Conservation (phyloP, 805 yeast species). For the Schwanniomyces vanrijiae region DNA sequence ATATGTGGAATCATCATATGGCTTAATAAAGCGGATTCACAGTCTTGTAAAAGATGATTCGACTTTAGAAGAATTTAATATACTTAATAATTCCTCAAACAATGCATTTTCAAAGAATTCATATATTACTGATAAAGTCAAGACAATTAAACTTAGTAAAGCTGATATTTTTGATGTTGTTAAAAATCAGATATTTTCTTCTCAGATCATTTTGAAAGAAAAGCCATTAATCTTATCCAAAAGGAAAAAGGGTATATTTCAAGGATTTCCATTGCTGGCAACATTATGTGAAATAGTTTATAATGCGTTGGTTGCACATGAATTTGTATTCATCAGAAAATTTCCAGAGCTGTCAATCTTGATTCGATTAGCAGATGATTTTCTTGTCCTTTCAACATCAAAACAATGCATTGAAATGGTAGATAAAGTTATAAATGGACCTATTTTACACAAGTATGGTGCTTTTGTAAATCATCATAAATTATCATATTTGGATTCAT, state of each 20-base stretch:
- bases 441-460: slow-evolving; percentile 26
- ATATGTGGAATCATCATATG: slow-evolving; percentile 11
- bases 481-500: slow-evolving; percentile 15
- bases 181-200: slow-evolving; percentile 51
- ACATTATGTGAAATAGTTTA: slow-evolving; percentile 73
- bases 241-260: slow-evolving; percentile 75
- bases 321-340: slow-evolving; percentile 16
- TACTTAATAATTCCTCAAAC: slow-evolving; percentile 8
- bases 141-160: slow-evolving; percentile 37
- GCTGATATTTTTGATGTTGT: slow-evolving; percentile 47
- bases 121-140: slow-evolving; percentile 17
- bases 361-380: slow-evolving; percentile 81
- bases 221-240: slow-evolving; percentile 28
- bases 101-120: neutral
- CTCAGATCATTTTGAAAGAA: slow-evolving; percentile 41
- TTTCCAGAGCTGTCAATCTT: slow-evolving; percentile 33
- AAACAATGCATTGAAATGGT: slow-evolving; percentile 18
- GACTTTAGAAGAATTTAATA: slow-evolving; percentile 13
- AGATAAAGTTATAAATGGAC: slow-evolving; percentile 16
- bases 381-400: slow-evolving; percentile 61
- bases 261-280: slow-evolving; percentile 79
- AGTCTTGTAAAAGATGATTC: slow-evolving; percentile 13
- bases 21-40: slow-evolving; percentile 8
- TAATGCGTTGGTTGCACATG: slow-evolving; percentile 54
- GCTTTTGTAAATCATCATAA: slow-evolving; percentile 36